Evolutionary conservation across 2,329 filamentous ascomycete species (phyloP), one percentile per base, ranked within the genome.

Genomic region (Colletotrichum aenigma): DNA sequence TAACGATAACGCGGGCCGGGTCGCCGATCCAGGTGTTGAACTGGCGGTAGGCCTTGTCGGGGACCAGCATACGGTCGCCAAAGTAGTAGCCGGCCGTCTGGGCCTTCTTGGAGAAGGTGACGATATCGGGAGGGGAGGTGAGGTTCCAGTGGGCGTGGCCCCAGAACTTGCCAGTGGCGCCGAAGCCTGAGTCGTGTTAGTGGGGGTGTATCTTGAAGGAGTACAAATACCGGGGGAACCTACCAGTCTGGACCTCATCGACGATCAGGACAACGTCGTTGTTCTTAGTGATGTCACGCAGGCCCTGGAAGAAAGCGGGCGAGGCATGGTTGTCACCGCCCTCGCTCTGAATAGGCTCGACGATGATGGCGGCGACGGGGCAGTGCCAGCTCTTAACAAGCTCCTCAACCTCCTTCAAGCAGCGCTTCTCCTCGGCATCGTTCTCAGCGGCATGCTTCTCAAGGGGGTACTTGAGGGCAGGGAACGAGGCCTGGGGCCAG

Each of bases 11-110:
- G 76, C 94, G 93, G 48, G 93, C 92, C 71, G 94, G 94, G 85
- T 96, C 94, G 79, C 94, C 94, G 89, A 96, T 95, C 94, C 94
- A 96, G 71, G 94, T 96, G 87, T 96, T 96, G 87, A 96, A 96
- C 86, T 96, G 94, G 77, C 94, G 91, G 87, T 96, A 96, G 34
- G 94, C 93, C 87, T 95, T 94, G 86, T 96, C 95, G 28, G 94
- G 94, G 66, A 93, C 88, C 66, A 96, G 88, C 60, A 90, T 91
- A n/a, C 90, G 88, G 87, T 96, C 93, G 58, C 93, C 93, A 82
- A 91, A 96, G 87, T 94, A 96, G 88, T 95, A 96, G 4, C 94
- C 94, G 15, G 94, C 94, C 18, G 94, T 94, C 86, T 96, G 94
- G 3, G 94, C 94, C 87, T 96, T 96, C 89, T 96, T 96, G 79